Base-by-base conservation (phyloP, 1,284 basidiomycete species). In the Rhizoctonia solani region DNA sequence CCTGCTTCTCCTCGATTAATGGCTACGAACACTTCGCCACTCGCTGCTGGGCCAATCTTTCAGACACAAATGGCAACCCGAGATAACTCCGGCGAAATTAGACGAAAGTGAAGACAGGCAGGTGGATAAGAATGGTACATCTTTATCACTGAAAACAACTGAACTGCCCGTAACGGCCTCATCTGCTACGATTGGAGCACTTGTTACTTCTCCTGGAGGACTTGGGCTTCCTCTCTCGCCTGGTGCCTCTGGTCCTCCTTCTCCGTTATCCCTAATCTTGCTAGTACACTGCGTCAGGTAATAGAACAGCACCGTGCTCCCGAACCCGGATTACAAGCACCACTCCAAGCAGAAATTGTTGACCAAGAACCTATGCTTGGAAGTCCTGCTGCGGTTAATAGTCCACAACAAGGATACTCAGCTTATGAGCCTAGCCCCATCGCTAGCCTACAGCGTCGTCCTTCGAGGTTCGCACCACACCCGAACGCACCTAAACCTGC, bases 401-500 rank as follows among this genome's bases (percentile, higher is more conserved):
- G 14, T 29, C 66, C 39, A 25, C 53, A 9, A 42, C 67, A 46
- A 44, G 50, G 11, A 54, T 46, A 59, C 41, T 23, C 39, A 37
- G 34, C 30, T 50, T 49, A 49, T 21, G 46, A 49, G 21, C 46
- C 58, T 16, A 61, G 58, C 34, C 58, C 44, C 32, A 61, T 61
- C 29, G 61, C 61, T n/a, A 66, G 50, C 50, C 61, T 66, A 4
- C 61, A 66, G 32, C 49, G 61, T n/a, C 54, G 52, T 5, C 49
- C 59, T 2, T 69, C 68, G 3, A 52, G 54, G 23, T 90, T 89
- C 75, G 79, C 86, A 16, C 89, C 88, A 0, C 88, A 90, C 72
- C 88, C 88, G 0, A 86, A 87, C 72, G 88, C 88, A 0, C 88
- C 88, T 0, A 87, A 86, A 56, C 81, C 85, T 0, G 73, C 79